A percentile compares a stretch with the other conserved stretches of the same genome.
phyloP scores from a whole-genome alignment of 305 asterid genomes.

The Fraxinus sp. region DNA sequence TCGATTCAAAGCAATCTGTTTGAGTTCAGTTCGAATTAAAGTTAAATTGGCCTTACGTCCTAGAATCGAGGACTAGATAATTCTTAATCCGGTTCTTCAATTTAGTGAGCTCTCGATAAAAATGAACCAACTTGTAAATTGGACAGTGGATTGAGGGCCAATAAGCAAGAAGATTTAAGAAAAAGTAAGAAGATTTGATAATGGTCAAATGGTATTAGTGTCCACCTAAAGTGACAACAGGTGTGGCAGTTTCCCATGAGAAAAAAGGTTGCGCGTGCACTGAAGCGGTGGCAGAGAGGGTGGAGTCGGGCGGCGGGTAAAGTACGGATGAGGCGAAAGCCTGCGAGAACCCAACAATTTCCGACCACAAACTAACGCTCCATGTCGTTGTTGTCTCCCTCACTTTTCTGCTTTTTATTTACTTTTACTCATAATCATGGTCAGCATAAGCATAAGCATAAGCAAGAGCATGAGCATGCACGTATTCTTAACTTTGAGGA shows the following conservation, averaged over 20 bases:
- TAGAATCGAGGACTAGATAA: not conserved
- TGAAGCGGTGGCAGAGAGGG: constrained; percentile 33
- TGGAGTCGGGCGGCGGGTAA: constrained; percentile 45
- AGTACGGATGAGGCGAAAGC: constrained; percentile 47
- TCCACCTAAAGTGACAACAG: constrained; percentile 51
- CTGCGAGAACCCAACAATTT: constrained; percentile 27
- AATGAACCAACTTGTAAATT: not conserved
- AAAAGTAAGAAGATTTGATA: not conserved
- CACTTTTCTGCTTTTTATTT: constrained; percentile 19
- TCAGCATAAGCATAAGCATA: not conserved
- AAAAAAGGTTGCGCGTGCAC: constrained; percentile 47
- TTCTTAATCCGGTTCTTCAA: not conserved
- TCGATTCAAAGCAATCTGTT: not conserved
- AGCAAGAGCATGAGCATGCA: constrained; percentile 12
- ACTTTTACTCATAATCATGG: constrained; percentile 17
- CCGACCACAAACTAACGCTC: constrained; percentile 37
- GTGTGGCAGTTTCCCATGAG: constrained; percentile 39
- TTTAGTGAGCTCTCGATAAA: not conserved
- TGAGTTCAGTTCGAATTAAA: not conserved
- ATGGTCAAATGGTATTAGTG: constrained; percentile 23
- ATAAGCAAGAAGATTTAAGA: not conserved
- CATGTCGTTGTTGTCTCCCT: constrained; percentile 29
- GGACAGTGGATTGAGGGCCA: not conserved
- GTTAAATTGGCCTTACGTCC: not conserved
- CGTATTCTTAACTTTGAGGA: constrained; percentile 14